These are phyloP conservation scores for Cordyceps militaris DNA, from an alignment of 2,329 filamentous ascomycete genomes.

Conservation along the genomic window DNA sequence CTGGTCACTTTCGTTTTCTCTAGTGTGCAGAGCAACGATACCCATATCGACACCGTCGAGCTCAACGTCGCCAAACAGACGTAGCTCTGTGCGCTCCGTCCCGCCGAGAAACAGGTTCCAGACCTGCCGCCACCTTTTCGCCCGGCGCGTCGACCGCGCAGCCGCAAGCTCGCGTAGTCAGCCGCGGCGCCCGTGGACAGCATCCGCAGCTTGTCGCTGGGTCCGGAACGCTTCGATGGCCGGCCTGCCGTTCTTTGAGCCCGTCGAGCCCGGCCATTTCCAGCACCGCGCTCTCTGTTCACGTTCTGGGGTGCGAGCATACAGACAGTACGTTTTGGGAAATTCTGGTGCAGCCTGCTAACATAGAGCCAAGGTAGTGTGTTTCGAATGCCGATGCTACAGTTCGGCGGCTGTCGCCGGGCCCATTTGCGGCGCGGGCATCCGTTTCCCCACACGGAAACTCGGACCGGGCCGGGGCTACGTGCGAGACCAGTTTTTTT, in stretches of 20 bases:
- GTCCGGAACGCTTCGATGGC: constrained; percentile 50
- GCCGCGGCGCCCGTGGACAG: constrained; percentile 63
- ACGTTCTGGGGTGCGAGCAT: too few species aligned
- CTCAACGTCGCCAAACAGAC: constrained; percentile 59
- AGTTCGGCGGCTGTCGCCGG: too few species aligned
- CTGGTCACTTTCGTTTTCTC: background rate
- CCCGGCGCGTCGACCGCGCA: constrained; percentile 39
- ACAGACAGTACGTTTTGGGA: too few species aligned
- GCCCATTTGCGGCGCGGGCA: too few species aligned
- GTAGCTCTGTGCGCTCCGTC: constrained; percentile 35
- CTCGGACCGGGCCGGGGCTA: too few species aligned
- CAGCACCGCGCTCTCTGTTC: too few species aligned
- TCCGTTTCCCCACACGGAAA: too few species aligned
- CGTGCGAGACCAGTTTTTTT: too few species aligned
- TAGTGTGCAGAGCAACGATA: background rate
- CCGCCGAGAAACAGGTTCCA: constrained; percentile 60
- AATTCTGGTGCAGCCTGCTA: too few species aligned
- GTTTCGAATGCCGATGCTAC: too few species aligned
- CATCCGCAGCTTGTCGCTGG: constrained; percentile 60
- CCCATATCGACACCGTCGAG: constrained; percentile 66
- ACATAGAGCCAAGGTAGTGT: too few species aligned
- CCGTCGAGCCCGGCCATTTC: constrained; percentile 6
- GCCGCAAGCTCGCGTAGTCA: constrained; percentile 59
- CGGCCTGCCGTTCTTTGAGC: constrained; percentile 16
- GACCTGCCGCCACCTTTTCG: constrained; percentile 47